Evolutionary conservation across 83 land plant genomes (phyloP), one percentile per base, ranked within the genome.

Genomic region (Diphasiastrum complanatum): DNA sequence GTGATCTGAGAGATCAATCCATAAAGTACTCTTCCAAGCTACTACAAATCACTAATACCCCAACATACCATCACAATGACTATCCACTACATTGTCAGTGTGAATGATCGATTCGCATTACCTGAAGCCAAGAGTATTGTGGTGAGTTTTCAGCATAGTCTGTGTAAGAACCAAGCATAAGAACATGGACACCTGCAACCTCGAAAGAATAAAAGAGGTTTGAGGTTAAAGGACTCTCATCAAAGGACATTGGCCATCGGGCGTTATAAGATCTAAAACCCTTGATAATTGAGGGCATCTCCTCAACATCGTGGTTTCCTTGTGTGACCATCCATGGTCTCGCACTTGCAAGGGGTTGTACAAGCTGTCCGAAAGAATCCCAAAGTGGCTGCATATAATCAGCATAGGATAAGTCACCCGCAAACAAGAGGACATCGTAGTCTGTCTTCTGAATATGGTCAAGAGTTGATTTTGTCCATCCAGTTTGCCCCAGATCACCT

Each of bases 401-500:
- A 1, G 97, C 97, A 59, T 91, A 91, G 1, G 97, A 82, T 10
- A 91, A 55, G 65, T 91, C 97, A 2, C 97, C 97, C 0, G 93
- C 80, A n/a, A 84, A 68, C 11, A 91, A 52, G 4, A 86, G 55
- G 2, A 86, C 68, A 60, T 86, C 83, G 63, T 86, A 82, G 46
- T 69, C 37, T 8, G 64, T 58, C 5, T 66, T 12, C n/a, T 62
- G 63, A 23, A 87, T 75, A 55, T 79, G 90, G 2, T 49, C 65
- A 12, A 87, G 63, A 29, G 86, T 86, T 23, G 84, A 65, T 0
- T 71, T 48, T 27, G 93, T 84, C 82, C 82, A 81, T 3, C 49
- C 83, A 2, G 97, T 80, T 58, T 91, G 97, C 0, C 97, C 89
- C 60, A 86, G 47, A 60, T 91, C 95, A n/a, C 97, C 97, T 81